These are phyloP conservation scores for Penicillium sclerotiorum DNA, from an alignment of 2,329 filamentous ascomycete genomes.

Conservation along the genomic window DNA sequence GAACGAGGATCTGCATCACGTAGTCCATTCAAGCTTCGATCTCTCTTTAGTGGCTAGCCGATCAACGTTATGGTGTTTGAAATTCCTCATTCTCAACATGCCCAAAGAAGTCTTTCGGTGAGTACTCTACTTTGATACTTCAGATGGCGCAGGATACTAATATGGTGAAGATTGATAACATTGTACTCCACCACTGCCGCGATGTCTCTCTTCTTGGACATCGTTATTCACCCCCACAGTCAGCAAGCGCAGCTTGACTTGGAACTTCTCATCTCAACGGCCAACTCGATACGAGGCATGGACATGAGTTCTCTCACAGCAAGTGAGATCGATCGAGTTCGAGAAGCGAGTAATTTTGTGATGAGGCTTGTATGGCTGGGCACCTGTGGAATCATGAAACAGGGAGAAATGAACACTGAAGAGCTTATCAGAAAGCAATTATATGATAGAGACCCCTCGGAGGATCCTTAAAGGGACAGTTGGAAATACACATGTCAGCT, in stretches of 20 bases:
- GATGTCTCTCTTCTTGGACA: conserved; percentile 22
- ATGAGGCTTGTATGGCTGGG: conserved; percentile 23
- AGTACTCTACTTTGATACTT: background rate
- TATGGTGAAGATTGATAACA: conserved; percentile 11
- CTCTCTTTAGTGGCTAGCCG: conserved; percentile 19
- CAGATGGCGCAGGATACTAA: background rate
- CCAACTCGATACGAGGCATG: conserved; percentile 13
- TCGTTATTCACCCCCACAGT: conserved; percentile 21
- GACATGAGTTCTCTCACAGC: background rate
- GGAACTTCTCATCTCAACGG: conserved; percentile 19
- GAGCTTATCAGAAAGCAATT: too few relatives aligned
- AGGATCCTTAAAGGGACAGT: too few relatives aligned
- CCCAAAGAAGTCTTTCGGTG: conserved; percentile 15
- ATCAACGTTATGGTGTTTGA: conserved; percentile 18
- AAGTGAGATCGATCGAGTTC: conserved; percentile 6
- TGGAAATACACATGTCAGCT: too few relatives aligned
- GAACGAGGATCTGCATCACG: conserved; percentile 15
- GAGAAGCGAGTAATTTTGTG: conserved; percentile 13
- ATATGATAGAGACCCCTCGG: too few relatives aligned
- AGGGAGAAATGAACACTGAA: too few relatives aligned
- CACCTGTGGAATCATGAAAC: too few relatives aligned
- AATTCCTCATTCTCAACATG: conserved; percentile 4
- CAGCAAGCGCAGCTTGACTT: conserved; percentile 16
- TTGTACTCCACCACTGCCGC: conserved; percentile 15
- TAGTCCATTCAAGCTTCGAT: conserved; percentile 26